Base-by-base conservation (phyloP, 139 green algal species). In the Mesostigma viride region DNA sequence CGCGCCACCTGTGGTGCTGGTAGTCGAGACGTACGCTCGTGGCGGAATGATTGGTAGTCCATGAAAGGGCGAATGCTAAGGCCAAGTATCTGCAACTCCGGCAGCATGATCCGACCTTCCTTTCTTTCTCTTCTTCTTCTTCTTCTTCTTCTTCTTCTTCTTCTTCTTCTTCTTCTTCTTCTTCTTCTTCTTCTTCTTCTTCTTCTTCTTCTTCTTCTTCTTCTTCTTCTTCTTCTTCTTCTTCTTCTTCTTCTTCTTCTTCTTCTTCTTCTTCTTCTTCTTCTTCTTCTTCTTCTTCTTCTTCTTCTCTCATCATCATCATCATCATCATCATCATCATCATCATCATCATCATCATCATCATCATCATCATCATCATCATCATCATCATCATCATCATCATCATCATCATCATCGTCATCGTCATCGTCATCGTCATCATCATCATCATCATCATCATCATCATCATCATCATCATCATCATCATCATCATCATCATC, bases 281-380 rank as follows among this genome's bases (percentile, higher is more conserved):
- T 56, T 22, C 22, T 56, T 22, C 22, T n/a, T 56, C 22, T 56
- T 22, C 22, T 56, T 56, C 22, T 56, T 22, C 22, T 56, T 22
- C 22, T 56, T 22, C 22, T 56, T 22, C 22, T 56, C 22, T n/a
- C 45, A 56, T 56, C 45, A 56, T 56, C 45, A 56, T 56, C 22
- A 56, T 56, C 45, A 56, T 56, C 45, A 56, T 56, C 45, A 22
- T 56, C 45, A 56, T 56, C 45, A 56, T 56, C 45, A 22, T 56
- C 45, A 56, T 56, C 45, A 56, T 56, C 45, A 56, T 56, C 45
- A 56, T 56, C 45, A 56, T 56, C 45, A 56, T 56, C 45, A 56
- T 56, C 22, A 56, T 56, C 45, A 56, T 56, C 22, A 56, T 56
- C 22, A 56, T 56, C 22, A 56, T 56, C 45, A 56, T 56, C 45